Base-by-base conservation (phyloP, 1,284 basidiomycete species). In the Cryptococcus sp. region DNA sequence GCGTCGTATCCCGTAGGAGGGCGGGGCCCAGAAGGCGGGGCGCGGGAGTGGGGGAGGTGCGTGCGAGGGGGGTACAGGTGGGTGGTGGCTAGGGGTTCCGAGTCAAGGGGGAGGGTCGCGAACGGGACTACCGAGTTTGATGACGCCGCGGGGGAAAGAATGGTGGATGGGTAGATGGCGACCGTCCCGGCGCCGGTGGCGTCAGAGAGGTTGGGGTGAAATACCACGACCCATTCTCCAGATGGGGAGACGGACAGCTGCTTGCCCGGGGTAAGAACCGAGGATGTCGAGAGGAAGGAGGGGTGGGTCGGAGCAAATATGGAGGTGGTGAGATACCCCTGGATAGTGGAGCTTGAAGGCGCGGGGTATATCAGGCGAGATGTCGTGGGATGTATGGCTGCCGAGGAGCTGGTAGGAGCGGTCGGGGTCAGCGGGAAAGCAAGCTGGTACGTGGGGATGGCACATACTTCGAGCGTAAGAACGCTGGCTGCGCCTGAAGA, bases 221-320 rank as follows among this genome's bases (percentile, higher is more conserved):
- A 72, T 21, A 62, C 53, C 11, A 62, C 53, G 8, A 68, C 51
- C 72, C 72, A 75, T n/a, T 57, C 39, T 16, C 70, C 73, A 52
- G 63, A 60, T 11, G 67, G 70, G 9, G 71, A 72, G 18, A 67
- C 46, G 21, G 53, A 59, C 7, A 70, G n/a, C 21, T 66, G 59
- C 37, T 61, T 47, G 8, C 61, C 55, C 2, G 61, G 62, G 18
- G 50, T 48, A 7, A 70, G 55, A 21, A 67, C 12, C 0, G 61
- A 36, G 4, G 70, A 63, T 3, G 61, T 46, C 4, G 64, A 60
- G 15, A 73, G 46, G 15, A 50, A 50, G 37, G 64, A 54, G 47
- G 67, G 66, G 20, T 62, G 53, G 4, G 60, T 50, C 21, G 54
- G 40, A 9, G 28, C 28, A 9, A 33, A 33, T 33, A 33, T 33